These are phyloP conservation scores for Colletotrichum spaethianum DNA, from an alignment of 2,329 filamentous ascomycete species.

Conservation along the genomic window DNA sequence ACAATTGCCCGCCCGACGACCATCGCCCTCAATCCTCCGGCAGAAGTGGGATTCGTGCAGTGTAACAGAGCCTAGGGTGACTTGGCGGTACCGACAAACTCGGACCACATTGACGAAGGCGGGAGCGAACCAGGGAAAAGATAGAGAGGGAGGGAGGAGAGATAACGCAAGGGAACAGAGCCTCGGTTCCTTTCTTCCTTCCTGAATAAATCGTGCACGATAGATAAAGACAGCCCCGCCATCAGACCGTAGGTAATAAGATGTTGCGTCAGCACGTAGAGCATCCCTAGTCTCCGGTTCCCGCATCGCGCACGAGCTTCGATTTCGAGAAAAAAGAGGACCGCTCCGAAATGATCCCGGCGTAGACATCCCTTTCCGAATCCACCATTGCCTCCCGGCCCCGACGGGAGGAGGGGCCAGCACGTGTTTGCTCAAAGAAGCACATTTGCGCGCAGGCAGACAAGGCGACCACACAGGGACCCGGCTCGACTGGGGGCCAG, in stretches of 20 bases:
- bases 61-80: constrained; percentile 11
- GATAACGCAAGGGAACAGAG: neutral
- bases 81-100: constrained; percentile 25
- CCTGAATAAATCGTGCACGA: constrained; percentile 2
- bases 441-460: neutral
- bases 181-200: constrained; percentile 19
- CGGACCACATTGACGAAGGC: neutral
- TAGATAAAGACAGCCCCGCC: constrained; percentile 21
- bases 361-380: constrained; percentile 17
- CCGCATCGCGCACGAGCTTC: constrained; percentile 6
- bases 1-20: constrained; percentile 6
- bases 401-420: constrained; percentile 19
- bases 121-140: neutral
- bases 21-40: constrained; percentile 6
- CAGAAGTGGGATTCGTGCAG: constrained; percentile 26
- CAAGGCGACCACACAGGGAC: neutral
- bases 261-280: constrained; percentile 24
- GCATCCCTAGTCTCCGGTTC: neutral
- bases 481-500: neutral
- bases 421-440: constrained; percentile 22
- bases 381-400: constrained; percentile 16
- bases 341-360: constrained; percentile 26
- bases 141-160: neutral
- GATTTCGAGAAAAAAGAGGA: constrained; percentile 19
- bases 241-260: constrained; percentile 19